A percentile compares a stretch with the other conserved stretches of the same genome.
Evolutionary conservation across 1,139 yeast species (phyloP).

Genomic region (Kurtzmaniella natalensis): DNA sequence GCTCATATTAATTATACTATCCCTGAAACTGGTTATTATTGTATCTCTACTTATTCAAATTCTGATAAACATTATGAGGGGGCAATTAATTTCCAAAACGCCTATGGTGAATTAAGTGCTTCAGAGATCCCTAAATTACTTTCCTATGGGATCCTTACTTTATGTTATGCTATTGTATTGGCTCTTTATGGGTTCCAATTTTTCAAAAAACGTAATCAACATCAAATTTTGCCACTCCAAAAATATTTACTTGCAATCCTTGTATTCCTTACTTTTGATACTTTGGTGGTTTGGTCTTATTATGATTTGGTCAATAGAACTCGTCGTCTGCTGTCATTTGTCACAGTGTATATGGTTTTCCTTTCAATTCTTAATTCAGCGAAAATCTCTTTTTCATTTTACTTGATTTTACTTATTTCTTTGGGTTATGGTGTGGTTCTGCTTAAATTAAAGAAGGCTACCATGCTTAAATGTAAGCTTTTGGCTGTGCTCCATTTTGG

Average conservation of each 20-base stretch:
- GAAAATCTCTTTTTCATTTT: constrained; percentile 84
- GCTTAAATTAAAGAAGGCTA: constrained; percentile 70
- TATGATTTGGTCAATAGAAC: constrained; percentile 75
- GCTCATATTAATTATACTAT: constrained; percentile 63
- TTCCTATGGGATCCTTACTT: constrained; percentile 79
- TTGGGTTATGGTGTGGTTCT: constrained; percentile 93
- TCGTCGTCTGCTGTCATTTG: constrained; percentile 53
- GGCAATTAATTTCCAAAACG: constrained; percentile 75
- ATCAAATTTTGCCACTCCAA: constrained; percentile 87
- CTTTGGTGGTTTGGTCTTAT: constrained; percentile 86
- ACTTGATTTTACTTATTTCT: constrained; percentile 77
- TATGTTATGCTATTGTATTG: constrained; percentile 77
- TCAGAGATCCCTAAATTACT: constrained; percentile 89
- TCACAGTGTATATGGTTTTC: constrained; percentile 70
- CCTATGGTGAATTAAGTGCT: constrained; percentile 86
- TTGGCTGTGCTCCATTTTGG: constrained; percentile 71
- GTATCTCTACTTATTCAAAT: constrained; percentile 67
- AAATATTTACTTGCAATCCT: constrained; percentile 84
- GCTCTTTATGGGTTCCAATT: constrained; percentile 83
- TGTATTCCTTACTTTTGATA: constrained; percentile 77
- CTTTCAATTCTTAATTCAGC: constrained; percentile 75
- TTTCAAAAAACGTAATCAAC: constrained; percentile 67
- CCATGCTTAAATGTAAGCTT: constrained; percentile 78
- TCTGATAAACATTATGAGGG: constrained; percentile 51
- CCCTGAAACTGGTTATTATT: constrained; percentile 80